A percentile compares a stretch with the other conserved stretches of the same genome.
Conservation (phyloP, 179 eudicot genomes). For the Beta corolliflora region DNA sequence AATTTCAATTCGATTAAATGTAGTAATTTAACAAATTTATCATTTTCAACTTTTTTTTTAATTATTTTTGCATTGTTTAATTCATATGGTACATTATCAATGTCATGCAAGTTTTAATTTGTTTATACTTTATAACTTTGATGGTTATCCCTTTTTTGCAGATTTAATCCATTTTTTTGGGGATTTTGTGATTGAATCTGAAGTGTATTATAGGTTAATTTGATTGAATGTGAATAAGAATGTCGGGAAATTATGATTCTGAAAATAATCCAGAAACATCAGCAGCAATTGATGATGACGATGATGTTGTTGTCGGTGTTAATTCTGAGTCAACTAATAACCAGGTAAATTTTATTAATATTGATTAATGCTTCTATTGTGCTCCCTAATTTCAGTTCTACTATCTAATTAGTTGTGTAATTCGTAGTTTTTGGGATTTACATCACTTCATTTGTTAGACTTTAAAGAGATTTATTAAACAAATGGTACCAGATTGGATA, state of each 20-base stretch:
- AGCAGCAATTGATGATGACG: constrained; percentile 24
- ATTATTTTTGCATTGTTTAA: not conserved
- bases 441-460: not conserved
- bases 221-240: constrained; percentile 31
- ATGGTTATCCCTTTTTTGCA: not conserved
- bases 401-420: not conserved
- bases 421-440: not conserved
- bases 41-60: not conserved
- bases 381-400: not conserved
- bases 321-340: constrained; percentile 29
- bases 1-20: not conserved
- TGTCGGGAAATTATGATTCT: constrained; percentile 39
- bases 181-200: constrained; percentile 8
- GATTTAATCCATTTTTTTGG: not conserved
- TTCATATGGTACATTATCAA: no score
- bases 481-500: not conserved
- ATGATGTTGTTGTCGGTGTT: constrained; percentile 32
- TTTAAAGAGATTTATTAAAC: not conserved
- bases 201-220: constrained; percentile 4
- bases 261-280: constrained; percentile 25
- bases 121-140: not conserved
- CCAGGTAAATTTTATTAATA: constrained; percentile 12
- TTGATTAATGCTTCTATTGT: not conserved
- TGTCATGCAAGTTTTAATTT: no score
- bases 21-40: not conserved